These are phyloP conservation scores for Alternaria consortialis DNA, from an alignment of 2,329 filamentous ascomycete genomes.

Conservation along the genomic window DNA sequence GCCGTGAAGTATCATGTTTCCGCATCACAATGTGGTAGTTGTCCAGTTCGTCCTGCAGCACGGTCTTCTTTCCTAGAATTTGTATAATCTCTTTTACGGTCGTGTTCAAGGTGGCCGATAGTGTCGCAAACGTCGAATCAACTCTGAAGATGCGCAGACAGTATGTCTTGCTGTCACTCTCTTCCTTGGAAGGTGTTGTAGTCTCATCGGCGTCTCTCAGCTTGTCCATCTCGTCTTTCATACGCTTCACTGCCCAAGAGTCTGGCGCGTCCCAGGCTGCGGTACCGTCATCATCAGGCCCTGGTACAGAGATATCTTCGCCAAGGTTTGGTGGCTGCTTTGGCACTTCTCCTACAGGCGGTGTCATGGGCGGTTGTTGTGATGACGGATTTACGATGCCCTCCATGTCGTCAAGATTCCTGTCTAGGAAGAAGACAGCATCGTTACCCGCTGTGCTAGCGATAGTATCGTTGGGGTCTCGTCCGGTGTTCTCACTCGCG, in stretches of 20 bases:
- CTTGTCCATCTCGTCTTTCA: slow-evolving; percentile 69
- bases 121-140: slow-evolving; percentile 92
- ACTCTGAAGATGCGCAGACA: slow-evolving; percentile 95
- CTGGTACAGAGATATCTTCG: slow-evolving; percentile 39
- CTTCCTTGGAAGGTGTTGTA: slow-evolving; percentile 71
- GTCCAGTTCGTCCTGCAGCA: slow-evolving; percentile 85
- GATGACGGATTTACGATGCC: slow-evolving; percentile 74
- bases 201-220: slow-evolving; percentile 73
- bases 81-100: slow-evolving; percentile 86
- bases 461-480: slow-evolving; percentile 56
- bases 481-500: slow-evolving; percentile 44
- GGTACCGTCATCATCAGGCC: slow-evolving; percentile 46
- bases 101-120: slow-evolving; percentile 83
- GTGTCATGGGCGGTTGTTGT: slow-evolving; percentile 73
- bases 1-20: slow-evolving; percentile 87
- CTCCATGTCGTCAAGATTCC: slow-evolving; percentile 88
- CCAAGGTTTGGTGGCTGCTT: slow-evolving; percentile 62
- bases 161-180: slow-evolving; percentile 79
- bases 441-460: slow-evolving; percentile 60
- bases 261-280: slow-evolving; percentile 92
- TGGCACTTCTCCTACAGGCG: slow-evolving; percentile 62
- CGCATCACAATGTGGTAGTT: slow-evolving; percentile 96
- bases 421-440: slow-evolving; percentile 80
- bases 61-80: slow-evolving; percentile 94
- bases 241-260: slow-evolving; percentile 89